Base-by-base conservation (phyloP, 2,329 filamentous ascomycete species). In the Bimuria novae-zelandiae region DNA sequence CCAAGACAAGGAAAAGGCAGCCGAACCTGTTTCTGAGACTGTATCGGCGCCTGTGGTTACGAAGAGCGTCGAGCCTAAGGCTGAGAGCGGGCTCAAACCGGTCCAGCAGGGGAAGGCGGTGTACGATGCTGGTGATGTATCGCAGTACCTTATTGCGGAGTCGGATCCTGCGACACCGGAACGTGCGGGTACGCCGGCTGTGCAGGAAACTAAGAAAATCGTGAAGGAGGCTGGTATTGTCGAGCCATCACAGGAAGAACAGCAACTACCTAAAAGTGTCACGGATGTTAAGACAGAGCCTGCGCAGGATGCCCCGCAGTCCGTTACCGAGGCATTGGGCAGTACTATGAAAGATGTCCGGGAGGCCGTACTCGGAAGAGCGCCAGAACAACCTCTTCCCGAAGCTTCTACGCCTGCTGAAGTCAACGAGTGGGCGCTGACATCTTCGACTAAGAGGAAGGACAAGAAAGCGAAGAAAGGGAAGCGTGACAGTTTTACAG, bases 391-490 rank as follows among this genome's bases (percentile, higher is more conserved):
- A 37, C 23, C 19, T 19, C 12, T 23, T 8, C 19, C 23, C 1
- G 49, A 62, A 40, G 22, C 57, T 27, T 11, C 37, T 8, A 40
- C 23, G 8, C 43, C 51, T 12, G 11, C 27, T 10, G 52, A 56
- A n/a, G 51, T 61, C n/a, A 52, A 56, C 8, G 54, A 59, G 17
- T 39, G 27, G 37, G 32, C 30, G 19, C 21, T n/a, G 8, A 21
- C 41, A 6, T 30, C 45, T 39, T 36, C 39, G 4, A 11, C 23
- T 6, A 51, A 56, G 40, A 56, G 56, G 36, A 57, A 60, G 35
- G 48, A 54, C 25, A 67, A 65, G 44, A 67, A 67, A 25, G 60
- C 52, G 12, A 68, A 67, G 57, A 67, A 63, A 49, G 48, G 21
- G 19, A 64, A 64, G 54, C 61, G 62, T 32, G 52, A 32, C 1